Evolutionary conservation across 2,329 filamentous ascomycete genomes (phyloP).

Genomic region (Talaromyces sp.): DNA sequence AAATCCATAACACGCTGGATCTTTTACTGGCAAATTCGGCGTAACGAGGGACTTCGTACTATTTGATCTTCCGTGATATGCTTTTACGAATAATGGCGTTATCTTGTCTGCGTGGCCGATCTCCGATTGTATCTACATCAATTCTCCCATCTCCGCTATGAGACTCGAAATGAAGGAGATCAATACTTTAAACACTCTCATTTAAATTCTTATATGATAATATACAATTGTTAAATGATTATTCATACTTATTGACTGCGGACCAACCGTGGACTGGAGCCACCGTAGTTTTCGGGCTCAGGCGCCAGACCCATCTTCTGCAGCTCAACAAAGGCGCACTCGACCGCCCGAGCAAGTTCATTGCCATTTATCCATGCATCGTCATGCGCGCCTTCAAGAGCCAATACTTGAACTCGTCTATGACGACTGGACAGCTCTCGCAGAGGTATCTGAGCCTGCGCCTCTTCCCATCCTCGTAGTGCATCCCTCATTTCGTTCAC

Average conservation of each 20-base stretch:
- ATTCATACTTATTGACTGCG: background rate
- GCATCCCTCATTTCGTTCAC: constrained; percentile 51
- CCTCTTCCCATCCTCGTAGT: constrained; percentile 52
- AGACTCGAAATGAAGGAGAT: constrained; percentile 14
- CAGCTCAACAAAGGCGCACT: constrained; percentile 34
- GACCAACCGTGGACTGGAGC: background rate
- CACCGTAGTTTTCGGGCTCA: constrained; percentile 1
- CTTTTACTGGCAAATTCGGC: constrained; percentile 27
- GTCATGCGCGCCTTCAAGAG: constrained; percentile 44
- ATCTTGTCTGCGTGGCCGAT: constrained; percentile 21
- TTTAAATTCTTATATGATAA: background rate
- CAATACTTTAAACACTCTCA: background rate
- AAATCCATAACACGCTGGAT: constrained; percentile 16
- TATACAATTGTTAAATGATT: background rate
- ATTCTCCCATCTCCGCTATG: background rate
- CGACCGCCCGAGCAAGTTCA: constrained; percentile 43
- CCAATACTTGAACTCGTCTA: constrained; percentile 43
- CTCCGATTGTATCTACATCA: constrained; percentile 27
- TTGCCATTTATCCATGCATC: constrained; percentile 46
- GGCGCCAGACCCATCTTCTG: constrained; percentile 25
- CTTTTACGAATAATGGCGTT: constrained; percentile 34
- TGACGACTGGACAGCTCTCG: constrained; percentile 32
- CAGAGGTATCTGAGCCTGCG: constrained; percentile 6
- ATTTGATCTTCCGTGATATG: constrained; percentile 24
- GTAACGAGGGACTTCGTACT: constrained; percentile 28